phyloP scores from a whole-genome alignment of 2,329 filamentous ascomycete genomes.

The Xylaria sp. region DNA sequence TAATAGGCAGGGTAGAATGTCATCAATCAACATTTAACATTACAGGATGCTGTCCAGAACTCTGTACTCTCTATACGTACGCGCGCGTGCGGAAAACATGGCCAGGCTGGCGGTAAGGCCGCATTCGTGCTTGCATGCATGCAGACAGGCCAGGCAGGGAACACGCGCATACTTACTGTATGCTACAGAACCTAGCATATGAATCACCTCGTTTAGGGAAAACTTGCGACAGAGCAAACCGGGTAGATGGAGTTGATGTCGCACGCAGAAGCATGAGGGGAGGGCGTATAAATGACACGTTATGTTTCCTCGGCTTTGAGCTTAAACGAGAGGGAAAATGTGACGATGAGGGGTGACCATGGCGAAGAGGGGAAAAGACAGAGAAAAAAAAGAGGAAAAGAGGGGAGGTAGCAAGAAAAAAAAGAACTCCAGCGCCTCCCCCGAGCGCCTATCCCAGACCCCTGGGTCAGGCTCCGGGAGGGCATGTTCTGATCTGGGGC shows the following conservation, averaged over 20 bases:
- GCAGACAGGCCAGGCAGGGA: slow-evolving; percentile 11
- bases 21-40: neutral
- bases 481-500: neutral
- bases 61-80: no score
- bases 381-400: neutral
- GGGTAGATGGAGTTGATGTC: slow-evolving; percentile 6
- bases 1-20: neutral
- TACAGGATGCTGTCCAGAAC: neutral
- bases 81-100: neutral
- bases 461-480: slow-evolving; percentile 5
- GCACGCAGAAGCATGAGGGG: neutral
- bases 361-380: neutral
- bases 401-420: neutral
- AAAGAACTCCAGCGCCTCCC: neutral
- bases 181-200: neutral
- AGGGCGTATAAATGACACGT: slow-evolving; percentile 8
- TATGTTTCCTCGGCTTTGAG: neutral
- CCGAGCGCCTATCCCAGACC: slow-evolving; percentile 15
- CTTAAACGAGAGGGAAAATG: slow-evolving; percentile 12
- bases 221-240: slow-evolving; percentile 12
- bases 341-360: slow-evolving; percentile 1
- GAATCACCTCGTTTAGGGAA: slow-evolving; percentile 3
- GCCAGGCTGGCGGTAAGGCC: slow-evolving; percentile 10
- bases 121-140: slow-evolving; percentile 14
- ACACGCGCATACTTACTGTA: neutral